Percentiles rank a stretch among this genome's conserved stretches.
phyloP scores from a whole-genome alignment of 1,284 basidiomycete genomes.

The Stygiomarasmius scandens region DNA sequence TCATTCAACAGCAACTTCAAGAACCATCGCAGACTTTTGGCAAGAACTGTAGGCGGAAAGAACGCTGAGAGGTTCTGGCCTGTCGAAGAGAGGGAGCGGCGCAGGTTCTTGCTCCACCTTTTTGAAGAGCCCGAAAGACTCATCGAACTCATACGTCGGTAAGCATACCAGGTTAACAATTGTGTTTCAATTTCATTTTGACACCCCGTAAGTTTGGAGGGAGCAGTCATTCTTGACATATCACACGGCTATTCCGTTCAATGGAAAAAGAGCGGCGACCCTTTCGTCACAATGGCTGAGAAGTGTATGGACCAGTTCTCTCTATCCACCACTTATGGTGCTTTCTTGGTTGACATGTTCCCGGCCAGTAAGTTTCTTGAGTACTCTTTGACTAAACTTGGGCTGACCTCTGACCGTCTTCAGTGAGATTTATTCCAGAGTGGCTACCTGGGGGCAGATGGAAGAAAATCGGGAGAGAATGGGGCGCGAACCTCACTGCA shows the following conservation, averaged over 20 bases:
- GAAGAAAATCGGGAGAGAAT: neutral
- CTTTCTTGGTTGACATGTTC: neutral
- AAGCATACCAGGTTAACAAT: neutral
- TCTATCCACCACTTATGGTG: neutral
- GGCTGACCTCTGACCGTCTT: too few relatives aligned
- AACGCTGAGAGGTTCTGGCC: neutral
- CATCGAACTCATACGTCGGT: neutral
- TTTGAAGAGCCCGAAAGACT: neutral
- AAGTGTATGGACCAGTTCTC: neutral
- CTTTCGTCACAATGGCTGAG: neutral
- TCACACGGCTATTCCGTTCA: neutral
- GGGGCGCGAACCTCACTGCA: neutral
- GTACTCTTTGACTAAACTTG: neutral
- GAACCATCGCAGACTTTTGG: neutral
- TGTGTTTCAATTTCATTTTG: neutral
- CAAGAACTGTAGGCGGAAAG: neutral
- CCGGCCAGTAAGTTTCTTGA: neutral
- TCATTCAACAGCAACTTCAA: neutral
- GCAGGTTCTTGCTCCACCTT: neutral
- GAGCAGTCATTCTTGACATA: neutral
- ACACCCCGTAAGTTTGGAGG: neutral
- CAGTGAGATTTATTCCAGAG: slow-evolving; percentile 5
- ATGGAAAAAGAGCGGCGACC: neutral
- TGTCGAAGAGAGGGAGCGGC: neutral
- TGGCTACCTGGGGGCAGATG: slow-evolving; percentile 5